Evolutionary conservation across 768 basidiomycete species (phyloP), one percentile per base, ranked within the genome.

Genomic region (Leccinum uliginosum): DNA sequence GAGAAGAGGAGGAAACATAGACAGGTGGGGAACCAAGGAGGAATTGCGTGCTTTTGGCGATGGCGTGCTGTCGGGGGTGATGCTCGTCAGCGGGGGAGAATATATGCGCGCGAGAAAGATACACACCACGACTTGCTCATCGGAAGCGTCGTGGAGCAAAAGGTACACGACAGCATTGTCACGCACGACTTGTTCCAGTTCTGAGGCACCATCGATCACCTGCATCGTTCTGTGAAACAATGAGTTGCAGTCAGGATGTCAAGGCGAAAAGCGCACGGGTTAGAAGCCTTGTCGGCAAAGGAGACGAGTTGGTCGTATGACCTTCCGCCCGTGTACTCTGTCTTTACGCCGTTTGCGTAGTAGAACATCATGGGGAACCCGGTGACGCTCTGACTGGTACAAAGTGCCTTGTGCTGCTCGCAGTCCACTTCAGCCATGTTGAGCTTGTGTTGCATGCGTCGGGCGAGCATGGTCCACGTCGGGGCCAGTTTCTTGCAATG

Each of bases 401-500:
- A 99, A 6, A 94, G 66, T 0, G 77, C 70, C 43, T 77, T 75
- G 63, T 94, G 75, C 1, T 77, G 83, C 17, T 98, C 96, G 65
- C 96, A 99, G 67, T 99, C 83, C 14, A 99, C 87, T 59, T 96
- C 85, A 3, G 86, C 93, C 9, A 99, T 75, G 38, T 82, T 87
- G 29, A 95, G 75, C 49, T 84, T 85, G 58, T 79, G 75, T 62
- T 87, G 80, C 80, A 95, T 84, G 21, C 75, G 74, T 50, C 74
- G 71, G 0, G 91, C 95, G 3, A 99, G 80, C 50, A 87, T 77
- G 1, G 74, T 75, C 91, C 93, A 98, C 0, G 76, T 79, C 51
- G 86, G 93, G 1, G 91, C 91, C 2, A 98, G 79, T 67, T 91
- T 91, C 75, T 97, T 95, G 81, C 96, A 99, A 73, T 98, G 95